phyloP scores from a whole-genome alignment of 2,329 filamentous ascomycete genomes.

The Colletotrichum destructivum region DNA sequence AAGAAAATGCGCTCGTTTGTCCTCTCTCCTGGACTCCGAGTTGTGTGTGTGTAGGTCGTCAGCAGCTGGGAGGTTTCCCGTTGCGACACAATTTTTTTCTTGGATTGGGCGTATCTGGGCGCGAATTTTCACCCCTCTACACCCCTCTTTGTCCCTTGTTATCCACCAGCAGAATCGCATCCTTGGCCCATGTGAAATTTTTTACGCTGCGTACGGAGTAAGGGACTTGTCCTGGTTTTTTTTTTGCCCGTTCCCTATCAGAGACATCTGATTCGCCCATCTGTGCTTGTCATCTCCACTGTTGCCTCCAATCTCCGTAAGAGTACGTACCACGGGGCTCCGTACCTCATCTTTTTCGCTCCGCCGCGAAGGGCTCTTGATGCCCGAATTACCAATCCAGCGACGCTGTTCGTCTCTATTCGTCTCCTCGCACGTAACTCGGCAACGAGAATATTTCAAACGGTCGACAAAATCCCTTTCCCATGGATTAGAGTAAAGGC shows the following conservation, averaged over 20 bases:
- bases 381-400: slow-evolving; percentile 40
- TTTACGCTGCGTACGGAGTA: slow-evolving; percentile 20
- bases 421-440: neutral
- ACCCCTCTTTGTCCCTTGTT: slow-evolving; percentile 30
- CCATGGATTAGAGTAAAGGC: neutral
- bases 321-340: slow-evolving; percentile 34
- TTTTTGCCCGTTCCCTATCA: slow-evolving; percentile 36
- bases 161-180: slow-evolving; percentile 42
- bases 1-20: slow-evolving; percentile 37
- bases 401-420: neutral
- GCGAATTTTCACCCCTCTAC: slow-evolving; percentile 10
- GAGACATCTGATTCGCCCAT: slow-evolving; percentile 15
- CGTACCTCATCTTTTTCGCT: slow-evolving; percentile 39
- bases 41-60: slow-evolving; percentile 29
- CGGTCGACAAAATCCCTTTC: neutral
- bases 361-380: slow-evolving; percentile 28
- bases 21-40: slow-evolving; percentile 40
- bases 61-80: slow-evolving; percentile 16
- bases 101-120: slow-evolving; percentile 36
- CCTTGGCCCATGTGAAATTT: slow-evolving; percentile 45
- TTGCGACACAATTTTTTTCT: slow-evolving; percentile 40
- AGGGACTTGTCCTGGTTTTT: slow-evolving; percentile 3
- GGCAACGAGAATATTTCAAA: neutral
- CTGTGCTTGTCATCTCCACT: neutral
- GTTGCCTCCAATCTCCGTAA: slow-evolving; percentile 15